A percentile compares a stretch with the other conserved stretches of the same genome.
phyloP scores from a whole-genome alignment of 169 alveolate species.

The Cryptosporidium canis region DNA sequence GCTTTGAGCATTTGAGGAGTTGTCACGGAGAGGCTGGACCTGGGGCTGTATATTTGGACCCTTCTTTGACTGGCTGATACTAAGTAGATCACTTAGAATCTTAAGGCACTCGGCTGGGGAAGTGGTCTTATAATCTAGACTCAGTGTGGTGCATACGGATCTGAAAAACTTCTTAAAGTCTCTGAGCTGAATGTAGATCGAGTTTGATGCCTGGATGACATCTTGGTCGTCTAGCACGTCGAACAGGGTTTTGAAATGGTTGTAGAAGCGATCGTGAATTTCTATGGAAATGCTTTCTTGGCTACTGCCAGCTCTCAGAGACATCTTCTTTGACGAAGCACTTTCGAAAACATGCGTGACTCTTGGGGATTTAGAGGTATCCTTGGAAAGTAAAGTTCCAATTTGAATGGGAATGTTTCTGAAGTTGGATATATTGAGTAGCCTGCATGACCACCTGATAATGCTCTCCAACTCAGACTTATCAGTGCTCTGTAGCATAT shows the following conservation, averaged over 20 bases:
- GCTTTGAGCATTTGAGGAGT: neutral
- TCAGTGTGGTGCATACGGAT: constrained; percentile 4
- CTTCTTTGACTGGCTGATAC: neutral
- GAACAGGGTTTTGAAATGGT: constrained; percentile 56
- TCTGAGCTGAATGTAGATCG: constrained; percentile 52
- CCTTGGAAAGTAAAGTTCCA: constrained; percentile 1
- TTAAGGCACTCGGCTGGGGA: constrained; percentile 32
- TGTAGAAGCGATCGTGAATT: constrained; percentile 52
- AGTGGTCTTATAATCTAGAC: constrained; percentile 54
- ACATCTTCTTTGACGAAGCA: neutral
- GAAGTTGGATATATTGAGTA: constrained; percentile 45
- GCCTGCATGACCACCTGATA: constrained; percentile 64
- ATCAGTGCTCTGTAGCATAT: constrained; percentile 36
- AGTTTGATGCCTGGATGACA: constrained; percentile 61
- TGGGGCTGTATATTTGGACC: constrained; percentile 29
- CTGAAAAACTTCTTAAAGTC: constrained; percentile 53
- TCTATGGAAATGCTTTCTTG: constrained; percentile 7
- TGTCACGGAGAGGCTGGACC: constrained; percentile 5
- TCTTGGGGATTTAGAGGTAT: neutral
- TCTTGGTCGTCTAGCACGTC: constrained; percentile 69
- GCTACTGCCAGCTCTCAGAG: neutral
- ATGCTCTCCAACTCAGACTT: constrained; percentile 47
- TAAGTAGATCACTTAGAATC: constrained; percentile 8
- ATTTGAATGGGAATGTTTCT: constrained; percentile 49
- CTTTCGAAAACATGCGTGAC: constrained; percentile 29